Evolutionary conservation across 208 protist genomes (phyloP), one percentile per base, ranked within the genome.

Genomic region (Trypanosoma conorhini): DNA sequence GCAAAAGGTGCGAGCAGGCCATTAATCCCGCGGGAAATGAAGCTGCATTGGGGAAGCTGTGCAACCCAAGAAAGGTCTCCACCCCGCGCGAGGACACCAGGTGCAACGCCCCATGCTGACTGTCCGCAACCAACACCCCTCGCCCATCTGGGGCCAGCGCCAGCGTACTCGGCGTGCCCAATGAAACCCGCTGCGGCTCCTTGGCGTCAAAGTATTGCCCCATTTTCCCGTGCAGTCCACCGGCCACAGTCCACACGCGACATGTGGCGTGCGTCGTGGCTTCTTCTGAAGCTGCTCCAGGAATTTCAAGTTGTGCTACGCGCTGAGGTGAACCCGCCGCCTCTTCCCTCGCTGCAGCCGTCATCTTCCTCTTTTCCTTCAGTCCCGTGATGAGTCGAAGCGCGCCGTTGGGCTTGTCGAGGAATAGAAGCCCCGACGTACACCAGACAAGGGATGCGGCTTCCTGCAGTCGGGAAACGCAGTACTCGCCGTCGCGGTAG

Each of bases 401-500:
- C 22, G 79, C 85, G 44, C 60, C 72, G 73, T 91, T 93, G 0
- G 84, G 73, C 22, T 77, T 79, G 48, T 93, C 88, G 4, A 81
- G 67, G 74, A 93, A 93, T 40, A 93, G 57, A 8, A 94, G 70
- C 1, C 88, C 88, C 9, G 72, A 66, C 8, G 83, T 71, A 67
- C 80, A 88, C 79, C 81, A 91, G 31, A 78, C 72, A 60, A 94
- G 68, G 12, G 82, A 67, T 8, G 88, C 86, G 5, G 86, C 88
- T 9, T 73, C 65, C 1, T 80, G 63, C 60, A 94, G 59, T 48
- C 80, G 70, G 26, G 85, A 82, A 1, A 77, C 76, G n/a, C 60
- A 60, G 50, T 76, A 88, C 51, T 64, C 77, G 55, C 88, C 88
- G 67, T 94, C 88, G 19, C 86, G 86, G 69, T 94, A 94, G n/a